Conservation (phyloP, 2,329 filamentous ascomycete genomes). For the Cordyceps cicadae region DNA sequence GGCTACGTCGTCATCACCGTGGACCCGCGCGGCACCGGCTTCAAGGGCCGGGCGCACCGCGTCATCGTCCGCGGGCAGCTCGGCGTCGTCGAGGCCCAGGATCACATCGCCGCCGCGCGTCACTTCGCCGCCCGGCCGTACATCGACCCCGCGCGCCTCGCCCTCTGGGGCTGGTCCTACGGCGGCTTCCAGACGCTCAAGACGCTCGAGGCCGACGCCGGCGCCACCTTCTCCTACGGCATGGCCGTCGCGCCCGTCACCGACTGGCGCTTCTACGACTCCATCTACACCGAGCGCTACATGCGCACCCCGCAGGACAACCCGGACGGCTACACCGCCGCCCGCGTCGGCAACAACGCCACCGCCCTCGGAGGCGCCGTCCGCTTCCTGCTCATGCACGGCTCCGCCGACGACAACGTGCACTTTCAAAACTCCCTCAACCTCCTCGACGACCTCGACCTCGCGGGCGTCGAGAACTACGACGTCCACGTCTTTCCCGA, state of each 20-base stretch:
- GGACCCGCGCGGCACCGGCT: constrained; percentile 88
- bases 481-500: constrained; percentile 96
- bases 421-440: constrained; percentile 92
- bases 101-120: constrained; percentile 86
- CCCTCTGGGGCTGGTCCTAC: constrained; percentile 98
- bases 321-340: constrained; percentile 62
- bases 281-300: constrained; percentile 90
- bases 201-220: constrained; percentile 83
- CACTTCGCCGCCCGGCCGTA: constrained; percentile 75
- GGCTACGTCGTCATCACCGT: constrained; percentile 94
- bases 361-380: constrained; percentile 66
- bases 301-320: constrained; percentile 94
- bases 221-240: constrained; percentile 85
- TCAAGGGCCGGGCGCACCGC: constrained; percentile 73
- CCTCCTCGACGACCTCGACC: constrained; percentile 76
- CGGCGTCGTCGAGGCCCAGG: constrained; percentile 74
- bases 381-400: constrained; percentile 92
- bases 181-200: constrained; percentile 94
- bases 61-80: constrained; percentile 76
- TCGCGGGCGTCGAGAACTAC: constrained; percentile 80
- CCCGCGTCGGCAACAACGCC: constrained; percentile 61
- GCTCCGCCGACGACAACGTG: constrained; percentile 93
- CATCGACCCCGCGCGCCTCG: constrained; percentile 71
- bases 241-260: constrained; percentile 99
- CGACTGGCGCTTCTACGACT: constrained; percentile 94